These are phyloP conservation scores for Spathaspora boniae DNA, from an alignment of 805 yeast species.

Conservation along the genomic window DNA sequence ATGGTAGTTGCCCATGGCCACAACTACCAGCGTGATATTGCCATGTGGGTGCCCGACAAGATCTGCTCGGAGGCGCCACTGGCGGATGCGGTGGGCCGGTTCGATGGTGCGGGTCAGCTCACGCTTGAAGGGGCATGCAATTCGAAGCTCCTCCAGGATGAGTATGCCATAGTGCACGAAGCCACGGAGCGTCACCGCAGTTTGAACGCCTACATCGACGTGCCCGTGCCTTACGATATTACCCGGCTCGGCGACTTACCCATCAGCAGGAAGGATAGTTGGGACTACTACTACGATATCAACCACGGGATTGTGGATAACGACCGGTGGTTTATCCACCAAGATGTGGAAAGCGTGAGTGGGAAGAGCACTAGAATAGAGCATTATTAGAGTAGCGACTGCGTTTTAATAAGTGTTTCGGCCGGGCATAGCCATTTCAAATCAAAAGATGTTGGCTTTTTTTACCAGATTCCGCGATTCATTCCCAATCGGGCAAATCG, in stretches of 20 bases:
- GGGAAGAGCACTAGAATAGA: background rate
- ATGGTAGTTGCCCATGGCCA: constrained; percentile 24
- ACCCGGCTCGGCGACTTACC: constrained; percentile 32
- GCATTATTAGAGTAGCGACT: too few relatives aligned
- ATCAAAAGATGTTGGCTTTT: too few relatives aligned
- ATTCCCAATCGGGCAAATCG: constrained; percentile 1
- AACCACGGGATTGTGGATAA: constrained; percentile 12
- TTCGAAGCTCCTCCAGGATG: constrained; percentile 32
- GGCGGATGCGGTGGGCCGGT: constrained; percentile 17
- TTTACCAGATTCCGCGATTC: too few relatives aligned
- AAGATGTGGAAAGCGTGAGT: constrained; percentile 8
- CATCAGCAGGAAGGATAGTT: constrained; percentile 36
- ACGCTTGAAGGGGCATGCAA: constrained; percentile 40
- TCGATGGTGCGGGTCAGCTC: constrained; percentile 19
- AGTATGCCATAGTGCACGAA: constrained; percentile 27
- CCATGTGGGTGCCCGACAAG: constrained; percentile 45
- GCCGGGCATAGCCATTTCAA: too few relatives aligned
- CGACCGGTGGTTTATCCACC: constrained; percentile 20
- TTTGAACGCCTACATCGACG: constrained; percentile 21
- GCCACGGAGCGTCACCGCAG: constrained; percentile 21
- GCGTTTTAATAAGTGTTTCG: too few relatives aligned
- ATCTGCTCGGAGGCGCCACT: constrained; percentile 35
- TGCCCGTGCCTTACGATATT: constrained; percentile 21
- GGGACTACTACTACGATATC: constrained; percentile 28
- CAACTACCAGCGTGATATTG: constrained; percentile 41